Percentiles rank a stretch among this genome's conserved stretches.
Conservation (phyloP, 306 rosid genomes). For the Casuarina cunninghamiana region DNA sequence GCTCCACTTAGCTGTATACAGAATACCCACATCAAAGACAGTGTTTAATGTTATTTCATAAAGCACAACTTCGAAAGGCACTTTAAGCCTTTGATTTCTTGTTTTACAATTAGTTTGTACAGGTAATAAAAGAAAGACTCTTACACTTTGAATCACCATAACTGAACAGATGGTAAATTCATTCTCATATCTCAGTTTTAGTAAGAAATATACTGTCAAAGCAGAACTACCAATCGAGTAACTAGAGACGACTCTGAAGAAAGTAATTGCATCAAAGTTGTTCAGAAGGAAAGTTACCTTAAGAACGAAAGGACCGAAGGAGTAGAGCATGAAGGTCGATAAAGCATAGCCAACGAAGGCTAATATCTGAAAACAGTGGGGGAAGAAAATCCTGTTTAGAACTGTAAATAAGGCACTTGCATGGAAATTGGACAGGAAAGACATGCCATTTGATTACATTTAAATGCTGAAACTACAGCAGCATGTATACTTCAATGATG, state of each 20-base stretch:
- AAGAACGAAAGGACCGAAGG: slow-evolving; percentile 39
- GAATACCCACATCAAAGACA: slow-evolving; percentile 2
- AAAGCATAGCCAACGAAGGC: slow-evolving; percentile 32
- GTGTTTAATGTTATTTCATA: neutral
- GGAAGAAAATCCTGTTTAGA: neutral
- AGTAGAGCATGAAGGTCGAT: slow-evolving; percentile 38
- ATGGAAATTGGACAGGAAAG: neutral
- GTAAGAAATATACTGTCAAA: neutral
- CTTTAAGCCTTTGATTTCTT: neutral
- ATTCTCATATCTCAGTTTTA: neutral
- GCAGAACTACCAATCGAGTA: neutral
- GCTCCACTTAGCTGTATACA: slow-evolving; percentile 39
- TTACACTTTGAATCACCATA: neutral
- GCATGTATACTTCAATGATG: neutral
- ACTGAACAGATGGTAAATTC: no score
- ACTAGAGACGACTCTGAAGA: neutral
- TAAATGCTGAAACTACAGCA: neutral
- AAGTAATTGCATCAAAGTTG: neutral
- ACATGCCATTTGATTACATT: neutral
- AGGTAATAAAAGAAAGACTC: neutral
- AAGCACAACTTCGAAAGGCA: slow-evolving; percentile 3
- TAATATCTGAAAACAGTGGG: slow-evolving; percentile 24
- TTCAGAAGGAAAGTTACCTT: slow-evolving; percentile 29
- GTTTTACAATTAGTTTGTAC: neutral
- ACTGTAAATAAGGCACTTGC: neutral